A percentile compares a stretch with the other conserved stretches of the same genome.
phyloP scores from a whole-genome alignment of 1,284 basidiomycete genomes.

The Moesziomyces sp. region DNA sequence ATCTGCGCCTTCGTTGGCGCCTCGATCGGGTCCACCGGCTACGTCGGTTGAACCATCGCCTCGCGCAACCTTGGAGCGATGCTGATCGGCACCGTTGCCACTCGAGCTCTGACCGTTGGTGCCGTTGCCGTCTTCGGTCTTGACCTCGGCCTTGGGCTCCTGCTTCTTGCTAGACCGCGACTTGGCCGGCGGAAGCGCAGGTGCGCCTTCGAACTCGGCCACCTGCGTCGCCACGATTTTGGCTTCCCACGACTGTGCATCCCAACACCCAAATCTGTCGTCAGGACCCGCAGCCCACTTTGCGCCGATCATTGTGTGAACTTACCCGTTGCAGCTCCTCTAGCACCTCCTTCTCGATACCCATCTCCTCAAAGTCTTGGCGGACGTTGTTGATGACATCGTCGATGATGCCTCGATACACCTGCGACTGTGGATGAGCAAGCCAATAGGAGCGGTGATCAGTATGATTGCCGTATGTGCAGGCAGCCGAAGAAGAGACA shows the following conservation, averaged over 20 bases:
- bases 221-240: conserved; percentile 92
- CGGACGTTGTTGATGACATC: conserved; percentile 90
- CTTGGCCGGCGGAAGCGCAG: conserved; percentile 43
- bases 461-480: neutral
- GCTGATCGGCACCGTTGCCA: conserved; percentile 27
- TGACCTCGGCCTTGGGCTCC: conserved; percentile 36
- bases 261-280: neutral
- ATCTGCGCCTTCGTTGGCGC: conserved; percentile 7
- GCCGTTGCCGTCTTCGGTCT: conserved; percentile 24
- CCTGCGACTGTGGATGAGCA: conserved; percentile 77
- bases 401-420: conserved; percentile 95
- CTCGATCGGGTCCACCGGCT: conserved; percentile 11
- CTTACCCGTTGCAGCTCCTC: conserved; percentile 86
- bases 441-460: neutral
- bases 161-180: conserved; percentile 43
- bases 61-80: conserved; percentile 42
- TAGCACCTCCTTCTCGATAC: conserved; percentile 89
- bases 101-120: conserved; percentile 11
- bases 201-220: conserved; percentile 84
- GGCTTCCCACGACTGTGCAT: conserved; percentile 85
- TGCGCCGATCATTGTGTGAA: conserved; percentile 30
- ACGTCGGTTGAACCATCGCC: conserved; percentile 40
- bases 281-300: too few relatives aligned
- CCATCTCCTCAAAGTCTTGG: conserved; percentile 95
- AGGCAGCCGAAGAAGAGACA: neutral